A percentile compares a stretch with the other conserved stretches of the same genome.
Evolutionary conservation across 2,329 filamentous ascomycete genomes (phyloP).

Genomic region (Microsporum canis): DNA sequence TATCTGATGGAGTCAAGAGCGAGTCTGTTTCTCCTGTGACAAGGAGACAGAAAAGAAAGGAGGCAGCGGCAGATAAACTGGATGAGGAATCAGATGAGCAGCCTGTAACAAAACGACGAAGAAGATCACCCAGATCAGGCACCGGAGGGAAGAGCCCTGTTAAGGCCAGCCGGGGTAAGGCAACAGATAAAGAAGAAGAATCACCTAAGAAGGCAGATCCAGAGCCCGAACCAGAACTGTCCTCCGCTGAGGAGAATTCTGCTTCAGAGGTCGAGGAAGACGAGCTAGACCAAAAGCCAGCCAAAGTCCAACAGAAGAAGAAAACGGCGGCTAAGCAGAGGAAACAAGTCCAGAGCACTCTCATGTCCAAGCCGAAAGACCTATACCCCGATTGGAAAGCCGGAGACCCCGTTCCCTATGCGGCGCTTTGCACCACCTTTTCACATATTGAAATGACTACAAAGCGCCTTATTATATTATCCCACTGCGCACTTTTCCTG

Average conservation of each 20-base stretch:
- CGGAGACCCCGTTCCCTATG: constrained; percentile 82
- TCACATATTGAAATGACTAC: constrained; percentile 90
- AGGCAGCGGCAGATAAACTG: constrained; percentile 30
- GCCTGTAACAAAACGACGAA: constrained; percentile 47
- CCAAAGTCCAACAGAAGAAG: constrained; percentile 48
- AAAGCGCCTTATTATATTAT: constrained; percentile 77
- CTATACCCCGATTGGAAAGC: constrained; percentile 93
- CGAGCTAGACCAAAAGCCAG: constrained; percentile 24
- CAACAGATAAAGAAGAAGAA: background rate
- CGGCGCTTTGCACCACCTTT: constrained; percentile 86
- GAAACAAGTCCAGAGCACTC: constrained; percentile 65
- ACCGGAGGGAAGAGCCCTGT: constrained; percentile 2
- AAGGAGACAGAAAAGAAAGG: constrained; percentile 29
- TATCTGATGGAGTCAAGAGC: constrained; percentile 12
- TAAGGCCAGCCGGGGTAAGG: background rate
- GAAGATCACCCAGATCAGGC: constrained; percentile 21
- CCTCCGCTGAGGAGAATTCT: constrained; percentile 23
- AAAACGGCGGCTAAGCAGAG: constrained; percentile 62
- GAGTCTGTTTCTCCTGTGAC: constrained; percentile 12
- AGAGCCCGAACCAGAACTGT: constrained; percentile 37
- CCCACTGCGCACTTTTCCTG: constrained; percentile 81
- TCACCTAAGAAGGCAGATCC: constrained; percentile 31
- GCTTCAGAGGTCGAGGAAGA: constrained; percentile 41
- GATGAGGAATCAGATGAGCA: constrained; percentile 47
- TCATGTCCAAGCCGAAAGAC: constrained; percentile 59